A percentile compares a stretch with the other conserved stretches of the same genome.
Evolutionary conservation across 768 basidiomycete species (phyloP).

Genomic region (Termitomyces titanicus): DNA sequence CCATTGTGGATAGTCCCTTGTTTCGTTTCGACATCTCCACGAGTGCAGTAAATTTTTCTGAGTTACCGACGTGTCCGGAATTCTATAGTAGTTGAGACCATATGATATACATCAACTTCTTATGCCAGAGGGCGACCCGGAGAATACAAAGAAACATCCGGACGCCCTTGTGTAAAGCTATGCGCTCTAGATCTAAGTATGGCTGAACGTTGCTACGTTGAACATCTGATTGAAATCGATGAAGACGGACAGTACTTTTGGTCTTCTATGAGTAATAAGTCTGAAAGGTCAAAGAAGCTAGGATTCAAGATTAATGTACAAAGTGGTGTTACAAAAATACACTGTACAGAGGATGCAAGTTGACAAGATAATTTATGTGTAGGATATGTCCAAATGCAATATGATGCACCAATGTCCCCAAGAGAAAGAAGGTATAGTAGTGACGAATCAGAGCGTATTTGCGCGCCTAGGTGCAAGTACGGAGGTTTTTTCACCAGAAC

Average conservation of each 20-base stretch:
- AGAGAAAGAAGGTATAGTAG: neutral
- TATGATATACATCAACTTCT: neutral
- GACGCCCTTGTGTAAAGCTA: too few relatives aligned
- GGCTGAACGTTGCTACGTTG: too few relatives aligned
- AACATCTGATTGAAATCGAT: neutral
- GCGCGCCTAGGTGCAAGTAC: neutral
- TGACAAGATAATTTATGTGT: constrained; percentile 8
- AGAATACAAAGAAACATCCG: too few relatives aligned
- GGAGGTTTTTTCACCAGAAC: neutral
- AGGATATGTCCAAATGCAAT: constrained; percentile 1
- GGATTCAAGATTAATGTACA: neutral
- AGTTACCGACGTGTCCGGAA: neutral
- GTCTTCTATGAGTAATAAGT: too few relatives aligned
- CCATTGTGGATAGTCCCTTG: neutral
- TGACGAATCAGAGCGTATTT: neutral
- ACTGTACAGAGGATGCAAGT: neutral
- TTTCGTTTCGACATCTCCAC: neutral
- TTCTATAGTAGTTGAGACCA: neutral
- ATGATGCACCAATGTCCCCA: constrained; percentile 3
- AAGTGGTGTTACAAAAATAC: neutral
- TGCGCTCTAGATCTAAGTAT: too few relatives aligned
- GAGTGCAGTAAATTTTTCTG: neutral
- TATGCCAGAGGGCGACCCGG: too few relatives aligned
- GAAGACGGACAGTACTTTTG: neutral
- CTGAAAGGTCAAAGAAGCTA: too few relatives aligned